Evolutionary conservation across 352 stramenopile genomes (phyloP).

Genomic region (Globisporangium middletonii): DNA sequence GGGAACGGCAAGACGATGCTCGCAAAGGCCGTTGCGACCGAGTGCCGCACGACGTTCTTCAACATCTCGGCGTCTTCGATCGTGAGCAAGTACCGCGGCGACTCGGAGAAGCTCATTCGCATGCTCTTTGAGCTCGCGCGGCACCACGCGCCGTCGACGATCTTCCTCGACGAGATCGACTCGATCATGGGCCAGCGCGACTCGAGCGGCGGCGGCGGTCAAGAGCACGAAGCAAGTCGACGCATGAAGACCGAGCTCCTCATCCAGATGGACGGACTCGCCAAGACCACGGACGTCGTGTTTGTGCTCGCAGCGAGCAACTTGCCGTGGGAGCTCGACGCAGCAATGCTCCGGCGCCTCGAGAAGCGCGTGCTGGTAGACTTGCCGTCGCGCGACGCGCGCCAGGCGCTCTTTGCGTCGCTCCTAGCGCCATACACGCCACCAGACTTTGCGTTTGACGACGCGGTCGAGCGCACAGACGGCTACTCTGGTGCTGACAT

Average conservation of each 20-base stretch:
- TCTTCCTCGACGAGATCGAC: constrained; percentile 86
- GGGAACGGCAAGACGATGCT: constrained; percentile 89
- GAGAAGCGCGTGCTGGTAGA: constrained; percentile 83
- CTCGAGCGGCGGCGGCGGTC: constrained; percentile 44
- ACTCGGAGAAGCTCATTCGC: constrained; percentile 84
- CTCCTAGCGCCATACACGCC: constrained; percentile 57
- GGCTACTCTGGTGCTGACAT: constrained; percentile 83
- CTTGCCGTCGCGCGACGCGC: constrained; percentile 55
- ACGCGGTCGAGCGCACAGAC: constrained; percentile 45
- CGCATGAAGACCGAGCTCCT: constrained; percentile 86
- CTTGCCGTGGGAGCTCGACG: constrained; percentile 75
- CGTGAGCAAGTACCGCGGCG: constrained; percentile 81
- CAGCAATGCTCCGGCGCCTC: constrained; percentile 72
- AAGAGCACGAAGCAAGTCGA: constrained; percentile 81
- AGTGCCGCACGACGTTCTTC: constrained; percentile 86
- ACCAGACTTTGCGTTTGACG: constrained; percentile 40
- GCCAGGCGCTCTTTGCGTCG: constrained; percentile 46
- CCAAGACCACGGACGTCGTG: constrained; percentile 76
- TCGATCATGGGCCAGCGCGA: constrained; percentile 88
- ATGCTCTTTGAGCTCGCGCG: constrained; percentile 80
- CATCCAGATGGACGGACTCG: constrained; percentile 83
- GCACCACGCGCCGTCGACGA: constrained; percentile 81
- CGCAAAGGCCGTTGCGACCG: constrained; percentile 76
- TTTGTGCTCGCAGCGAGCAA: constrained; percentile 83
- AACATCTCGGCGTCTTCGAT: constrained; percentile 86